Percentiles rank a stretch among this genome's conserved stretches.
phyloP scores from a whole-genome alignment of 1,284 basidiomycete species.

The Cryptococcus deneoformans region DNA sequence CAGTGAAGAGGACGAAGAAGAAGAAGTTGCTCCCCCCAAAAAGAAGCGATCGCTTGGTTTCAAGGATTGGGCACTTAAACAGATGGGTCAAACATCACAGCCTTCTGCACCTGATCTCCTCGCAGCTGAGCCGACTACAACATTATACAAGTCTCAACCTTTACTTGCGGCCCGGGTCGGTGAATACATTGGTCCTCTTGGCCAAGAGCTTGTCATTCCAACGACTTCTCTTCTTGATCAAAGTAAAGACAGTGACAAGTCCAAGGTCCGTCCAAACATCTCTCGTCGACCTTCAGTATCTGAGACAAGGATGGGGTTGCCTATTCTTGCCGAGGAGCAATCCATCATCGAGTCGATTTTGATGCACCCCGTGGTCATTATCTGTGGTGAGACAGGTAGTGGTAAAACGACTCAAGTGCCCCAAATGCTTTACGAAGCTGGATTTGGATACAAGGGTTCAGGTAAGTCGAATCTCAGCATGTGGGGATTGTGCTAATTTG shows the following conservation, averaged over 20 bases:
- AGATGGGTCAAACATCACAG: constrained; percentile 49
- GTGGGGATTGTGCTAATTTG: constrained; percentile 4
- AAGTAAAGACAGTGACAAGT: constrained; percentile 12
- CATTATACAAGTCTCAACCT: neutral
- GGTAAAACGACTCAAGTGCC: constrained; percentile 99
- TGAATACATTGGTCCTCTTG: constrained; percentile 46
- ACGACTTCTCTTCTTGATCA: constrained; percentile 41
- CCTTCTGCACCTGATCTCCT: constrained; percentile 11
- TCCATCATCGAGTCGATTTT: constrained; percentile 88
- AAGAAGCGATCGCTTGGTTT: constrained; percentile 58
- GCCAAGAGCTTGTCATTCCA: constrained; percentile 39
- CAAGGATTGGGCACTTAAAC: constrained; percentile 80
- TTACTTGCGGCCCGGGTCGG: constrained; percentile 21
- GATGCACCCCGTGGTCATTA: constrained; percentile 71
- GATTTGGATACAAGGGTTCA: constrained; percentile 78
- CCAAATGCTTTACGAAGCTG: constrained; percentile 91
- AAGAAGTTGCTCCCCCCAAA: constrained; percentile 15
- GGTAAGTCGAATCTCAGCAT: constrained; percentile 52
- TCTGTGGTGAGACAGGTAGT: constrained; percentile 87
- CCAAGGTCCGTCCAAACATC: constrained; percentile 60
- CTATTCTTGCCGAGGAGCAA: constrained; percentile 92
- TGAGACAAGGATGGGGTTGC: constrained; percentile 74
- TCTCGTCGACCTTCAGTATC: constrained; percentile 70
- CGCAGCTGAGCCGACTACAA: constrained; percentile 10
- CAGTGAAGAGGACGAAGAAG: constrained; percentile 16